phyloP scores from a whole-genome alignment of 179 eudicot genomes.

The Nepenthes alata region DNA sequence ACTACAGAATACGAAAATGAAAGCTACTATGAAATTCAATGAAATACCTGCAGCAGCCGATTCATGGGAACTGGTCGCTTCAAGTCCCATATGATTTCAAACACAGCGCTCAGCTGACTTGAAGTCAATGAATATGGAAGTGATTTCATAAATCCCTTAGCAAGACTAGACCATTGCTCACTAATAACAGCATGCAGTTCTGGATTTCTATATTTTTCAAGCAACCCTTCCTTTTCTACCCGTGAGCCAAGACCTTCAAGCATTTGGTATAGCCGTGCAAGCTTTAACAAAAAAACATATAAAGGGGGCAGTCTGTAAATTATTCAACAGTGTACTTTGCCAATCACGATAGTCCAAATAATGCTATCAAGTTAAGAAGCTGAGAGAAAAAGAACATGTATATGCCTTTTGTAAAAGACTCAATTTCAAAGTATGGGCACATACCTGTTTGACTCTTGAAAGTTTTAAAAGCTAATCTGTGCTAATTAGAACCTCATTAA shows the following conservation, averaged over 20 bases:
- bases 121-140: slow-evolving; percentile 77
- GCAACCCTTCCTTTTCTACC: slow-evolving; percentile 70
- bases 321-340: background rate
- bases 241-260: slow-evolving; percentile 84
- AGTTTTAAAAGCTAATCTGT: too few relatives aligned
- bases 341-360: background rate
- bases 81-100: slow-evolving; percentile 89
- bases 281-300: slow-evolving; percentile 20
- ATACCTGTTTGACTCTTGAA: too few relatives aligned
- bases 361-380: too few relatives aligned
- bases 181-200: slow-evolving; percentile 28
- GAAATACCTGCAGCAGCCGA: slow-evolving; percentile 73
- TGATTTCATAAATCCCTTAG: slow-evolving; percentile 48
- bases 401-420: too few relatives aligned
- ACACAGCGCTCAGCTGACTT: slow-evolving; percentile 71
- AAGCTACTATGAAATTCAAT: background rate
- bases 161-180: slow-evolving; percentile 73
- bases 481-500: too few relatives aligned
- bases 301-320: background rate
- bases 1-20: background rate
- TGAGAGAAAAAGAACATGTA: too few relatives aligned
- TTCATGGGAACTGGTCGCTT: slow-evolving; percentile 88
- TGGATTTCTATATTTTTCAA: slow-evolving; percentile 61
- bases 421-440: too few relatives aligned
- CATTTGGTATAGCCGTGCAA: slow-evolving; percentile 85